These are phyloP conservation scores for Cinnamomum chago DNA, from an alignment of 164 flowering plant species.

Conservation along the genomic window DNA sequence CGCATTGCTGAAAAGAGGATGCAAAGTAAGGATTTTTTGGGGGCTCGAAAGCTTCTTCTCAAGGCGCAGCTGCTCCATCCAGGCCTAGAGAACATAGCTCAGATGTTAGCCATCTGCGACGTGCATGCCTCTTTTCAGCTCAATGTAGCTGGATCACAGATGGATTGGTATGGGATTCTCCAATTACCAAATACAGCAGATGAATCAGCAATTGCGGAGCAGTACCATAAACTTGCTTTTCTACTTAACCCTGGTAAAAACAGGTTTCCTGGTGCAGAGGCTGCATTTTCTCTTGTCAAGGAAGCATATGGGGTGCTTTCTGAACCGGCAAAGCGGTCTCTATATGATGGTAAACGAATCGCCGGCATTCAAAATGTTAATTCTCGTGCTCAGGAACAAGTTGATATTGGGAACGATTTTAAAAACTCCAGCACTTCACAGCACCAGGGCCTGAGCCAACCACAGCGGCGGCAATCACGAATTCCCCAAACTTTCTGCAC, in stretches of 20 bases:
- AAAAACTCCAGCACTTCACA: constrained; percentile 11
- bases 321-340: constrained; percentile 39
- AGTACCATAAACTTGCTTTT: constrained; percentile 70
- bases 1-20: constrained; percentile 64
- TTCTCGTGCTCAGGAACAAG: constrained; percentile 13
- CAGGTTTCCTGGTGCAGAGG: constrained; percentile 76
- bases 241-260: constrained; percentile 88
- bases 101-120: constrained; percentile 68
- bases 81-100: constrained; percentile 53
- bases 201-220: constrained; percentile 66
- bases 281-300: constrained; percentile 77
- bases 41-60: constrained; percentile 49
- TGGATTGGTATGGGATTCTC: constrained; percentile 81
- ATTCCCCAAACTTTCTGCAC: constrained; percentile 33
- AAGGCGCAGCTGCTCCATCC: constrained; percentile 67
- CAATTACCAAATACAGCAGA: constrained; percentile 59
- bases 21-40: constrained; percentile 56
- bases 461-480: constrained; percentile 23
- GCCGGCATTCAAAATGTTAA: constrained; percentile 6
- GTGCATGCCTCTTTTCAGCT: constrained; percentile 68
- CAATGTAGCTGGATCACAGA: constrained; percentile 42
- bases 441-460: constrained; percentile 13
- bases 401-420: constrained; percentile 16
- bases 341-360: constrained; percentile 45
- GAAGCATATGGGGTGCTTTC: constrained; percentile 68